Percentiles rank a stretch among this genome's conserved stretches.
phyloP scores from a whole-genome alignment of 2,329 filamentous ascomycete genomes.

The Aureobasidium sp. region DNA sequence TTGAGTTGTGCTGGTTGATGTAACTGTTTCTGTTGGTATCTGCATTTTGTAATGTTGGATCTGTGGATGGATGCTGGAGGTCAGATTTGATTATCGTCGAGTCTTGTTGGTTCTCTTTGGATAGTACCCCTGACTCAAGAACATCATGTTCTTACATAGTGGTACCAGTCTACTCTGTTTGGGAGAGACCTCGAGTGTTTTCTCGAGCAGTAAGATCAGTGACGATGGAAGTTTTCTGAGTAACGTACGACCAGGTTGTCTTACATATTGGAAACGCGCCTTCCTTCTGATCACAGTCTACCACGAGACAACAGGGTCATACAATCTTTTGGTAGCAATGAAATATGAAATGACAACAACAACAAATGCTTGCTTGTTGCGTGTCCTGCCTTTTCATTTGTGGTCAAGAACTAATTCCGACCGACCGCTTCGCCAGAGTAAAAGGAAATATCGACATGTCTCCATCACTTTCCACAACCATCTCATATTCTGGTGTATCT shows the following conservation, averaged over 20 bases:
- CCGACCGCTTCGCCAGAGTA: neutral
- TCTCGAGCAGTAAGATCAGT: too few relatives aligned
- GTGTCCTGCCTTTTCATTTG: neutral
- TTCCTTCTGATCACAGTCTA: neutral
- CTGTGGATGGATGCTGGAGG: neutral
- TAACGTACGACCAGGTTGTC: too few relatives aligned
- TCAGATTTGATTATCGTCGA: neutral
- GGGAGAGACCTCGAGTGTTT: too few relatives aligned
- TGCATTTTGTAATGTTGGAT: neutral
- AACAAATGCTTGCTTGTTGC: neutral
- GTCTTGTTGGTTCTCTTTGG: too few relatives aligned
- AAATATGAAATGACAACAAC: neutral
- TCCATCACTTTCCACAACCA: neutral
- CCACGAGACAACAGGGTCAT: neutral
- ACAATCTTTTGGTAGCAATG: neutral
- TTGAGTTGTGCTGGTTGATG: constrained; percentile 10
- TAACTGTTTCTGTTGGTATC: neutral
- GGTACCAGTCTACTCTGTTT: neutral
- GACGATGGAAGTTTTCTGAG: neutral
- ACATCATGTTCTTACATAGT: too few relatives aligned
- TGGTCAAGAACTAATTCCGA: neutral
- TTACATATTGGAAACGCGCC: neutral
- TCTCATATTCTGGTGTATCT: neutral
- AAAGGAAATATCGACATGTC: neutral
- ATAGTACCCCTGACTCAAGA: too few relatives aligned